phyloP scores from a whole-genome alignment of 257 asterid genomes.

The Solanum phureja region DNA sequence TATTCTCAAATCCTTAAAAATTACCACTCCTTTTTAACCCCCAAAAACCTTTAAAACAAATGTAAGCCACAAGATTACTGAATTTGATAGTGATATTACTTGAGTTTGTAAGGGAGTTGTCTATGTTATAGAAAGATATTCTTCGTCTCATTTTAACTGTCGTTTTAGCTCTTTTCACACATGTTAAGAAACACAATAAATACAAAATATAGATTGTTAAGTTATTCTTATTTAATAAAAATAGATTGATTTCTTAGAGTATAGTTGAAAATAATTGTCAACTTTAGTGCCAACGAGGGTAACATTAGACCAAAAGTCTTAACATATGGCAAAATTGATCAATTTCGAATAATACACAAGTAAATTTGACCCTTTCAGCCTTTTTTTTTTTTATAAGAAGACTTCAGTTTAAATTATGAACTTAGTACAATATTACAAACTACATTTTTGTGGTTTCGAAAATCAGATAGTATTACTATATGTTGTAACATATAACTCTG shows the following conservation, averaged over 20 bases:
- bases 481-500: no score
- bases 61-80: slow-evolving; percentile 1
- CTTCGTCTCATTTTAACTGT: not conserved
- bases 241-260: no score
- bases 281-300: no score
- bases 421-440: not conserved
- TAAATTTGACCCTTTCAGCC: not conserved
- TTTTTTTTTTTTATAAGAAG: not conserved
- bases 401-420: not conserved
- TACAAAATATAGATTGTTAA: not conserved
- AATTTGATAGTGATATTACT: not conserved
- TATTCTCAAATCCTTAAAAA: not conserved
- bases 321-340: not conserved
- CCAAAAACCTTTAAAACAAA: not conserved
- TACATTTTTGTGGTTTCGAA: not conserved
- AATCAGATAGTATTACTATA: not conserved
- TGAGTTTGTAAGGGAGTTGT: not conserved
- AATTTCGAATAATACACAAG: not conserved
- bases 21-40: not conserved
- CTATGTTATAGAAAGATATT: not conserved
- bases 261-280: not conserved
- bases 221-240: no score
- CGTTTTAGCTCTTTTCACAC: not conserved
- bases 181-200: not conserved
- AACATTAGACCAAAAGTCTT: not conserved